phyloP scores from a whole-genome alignment of 2,329 filamentous ascomycete species.

The Amylocarpus encephaloides region DNA sequence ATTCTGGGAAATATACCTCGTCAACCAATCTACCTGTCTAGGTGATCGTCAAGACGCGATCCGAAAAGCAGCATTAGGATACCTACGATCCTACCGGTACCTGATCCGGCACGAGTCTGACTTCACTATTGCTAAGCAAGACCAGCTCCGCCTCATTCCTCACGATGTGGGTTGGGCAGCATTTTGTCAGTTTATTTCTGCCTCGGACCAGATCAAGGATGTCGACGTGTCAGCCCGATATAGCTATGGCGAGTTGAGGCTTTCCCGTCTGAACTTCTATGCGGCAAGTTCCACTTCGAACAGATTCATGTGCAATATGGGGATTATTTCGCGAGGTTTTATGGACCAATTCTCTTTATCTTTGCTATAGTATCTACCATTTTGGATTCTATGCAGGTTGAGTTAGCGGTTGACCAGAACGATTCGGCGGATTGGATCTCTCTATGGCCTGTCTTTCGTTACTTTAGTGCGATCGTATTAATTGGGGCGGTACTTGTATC shows the following conservation, averaged over 20 bases:
- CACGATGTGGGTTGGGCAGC: neutral
- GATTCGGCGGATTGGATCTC: too few species aligned
- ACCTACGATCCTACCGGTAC: conserved; percentile 29
- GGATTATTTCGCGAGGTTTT: conserved; percentile 8
- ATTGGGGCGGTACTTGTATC: too few species aligned
- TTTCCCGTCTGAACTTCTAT: conserved; percentile 18
- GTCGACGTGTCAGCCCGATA: conserved; percentile 26
- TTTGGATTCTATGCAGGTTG: conserved; percentile 10
- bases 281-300: conserved; percentile 5
- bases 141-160: conserved; percentile 16
- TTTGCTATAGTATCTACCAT: too few species aligned
- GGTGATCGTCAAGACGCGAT: neutral
- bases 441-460: too few species aligned
- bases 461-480: too few species aligned
- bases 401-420: too few species aligned
- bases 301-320: conserved; percentile 5
- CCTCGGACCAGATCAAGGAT: conserved; percentile 11
- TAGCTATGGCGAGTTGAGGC: conserved; percentile 31
- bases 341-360: conserved; percentile 11
- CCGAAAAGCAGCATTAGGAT: conserved; percentile 22
- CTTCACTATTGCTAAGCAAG: conserved; percentile 29
- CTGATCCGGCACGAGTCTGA: conserved; percentile 32
- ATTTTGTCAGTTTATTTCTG: conserved; percentile 13
- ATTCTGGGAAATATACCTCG: conserved; percentile 26
- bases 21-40: neutral